Evolutionary conservation across 2,329 filamentous ascomycete genomes (phyloP), one percentile per base, ranked within the genome.

Genomic region (Talaromyces albobiverticillius): DNA sequence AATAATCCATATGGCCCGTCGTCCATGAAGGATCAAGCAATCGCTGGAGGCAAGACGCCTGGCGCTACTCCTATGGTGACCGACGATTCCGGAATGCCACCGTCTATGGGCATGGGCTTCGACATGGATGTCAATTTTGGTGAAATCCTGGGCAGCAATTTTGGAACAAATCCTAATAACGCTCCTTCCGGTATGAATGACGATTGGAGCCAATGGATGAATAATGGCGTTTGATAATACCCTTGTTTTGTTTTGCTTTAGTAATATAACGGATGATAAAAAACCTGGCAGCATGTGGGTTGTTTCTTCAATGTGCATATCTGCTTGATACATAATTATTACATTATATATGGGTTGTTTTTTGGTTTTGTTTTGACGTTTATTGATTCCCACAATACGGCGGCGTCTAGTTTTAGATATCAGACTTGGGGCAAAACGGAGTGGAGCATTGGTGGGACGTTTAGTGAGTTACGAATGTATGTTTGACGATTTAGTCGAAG

Each of bases 111-210:
- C 7, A 59, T 59, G 54, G 54, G 54, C 2, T 59, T 70, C 56
- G 68, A 65, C 11, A 64, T 67, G 58, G 64, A 67, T 16, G 60
- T 69, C 54, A 70, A 71, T 46, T 51, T 72, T 51, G 72, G 74
- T 42, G 71, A 76, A 52, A 60, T 75, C n/a, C 72, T 74, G 34
- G 73, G 72, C n/a, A n/a, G n/a, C 25, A 74, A 66, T 54, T 61
- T 62, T 22, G 64, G 64, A 13, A 51, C 56, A 10, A 64, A 55
- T 57, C 62, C 63, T 47, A 59, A 62, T 22, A 62, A 48, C n/a
- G n/a, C n/a, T 55, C 59, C 62, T 26, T 61, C 57, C 26, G 57
- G 62, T 34, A 49, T 61, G 47, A 69, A 65, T 54, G 70, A 72
- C 31, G 70, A 73, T 18, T 73, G 70, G 71, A 63, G 62, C 25